These are phyloP conservation scores for Meripilus lineatus DNA, from an alignment of 1,284 basidiomycete genomes.

Conservation along the genomic window DNA sequence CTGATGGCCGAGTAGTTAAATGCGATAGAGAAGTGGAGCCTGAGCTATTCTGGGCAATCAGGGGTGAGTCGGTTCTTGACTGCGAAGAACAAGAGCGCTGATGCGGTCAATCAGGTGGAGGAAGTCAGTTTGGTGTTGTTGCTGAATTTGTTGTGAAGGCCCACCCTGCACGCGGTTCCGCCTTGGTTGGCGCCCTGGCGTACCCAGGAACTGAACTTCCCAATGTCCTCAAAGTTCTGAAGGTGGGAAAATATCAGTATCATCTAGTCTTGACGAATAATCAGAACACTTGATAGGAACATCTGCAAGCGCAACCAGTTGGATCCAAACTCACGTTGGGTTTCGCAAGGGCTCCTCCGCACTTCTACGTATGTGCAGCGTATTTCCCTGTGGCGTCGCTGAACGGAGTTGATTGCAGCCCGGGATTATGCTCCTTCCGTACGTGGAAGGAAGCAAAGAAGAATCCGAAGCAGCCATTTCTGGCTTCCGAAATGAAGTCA, in stretches of 20 bases:
- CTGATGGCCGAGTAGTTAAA: constrained; percentile 29
- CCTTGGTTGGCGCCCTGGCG: constrained; percentile 17
- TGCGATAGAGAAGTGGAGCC: constrained; percentile 25
- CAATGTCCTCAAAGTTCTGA: constrained; percentile 12
- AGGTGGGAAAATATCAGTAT: constrained; percentile 4
- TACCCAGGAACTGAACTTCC: constrained; percentile 14
- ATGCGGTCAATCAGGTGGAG: constrained; percentile 30
- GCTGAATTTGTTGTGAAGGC: constrained; percentile 36
- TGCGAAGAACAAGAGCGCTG: neutral
- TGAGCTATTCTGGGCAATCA: constrained; percentile 37
- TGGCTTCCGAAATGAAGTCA: constrained; percentile 16
- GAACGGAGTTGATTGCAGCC: constrained; percentile 15
- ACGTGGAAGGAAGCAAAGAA: constrained; percentile 21
- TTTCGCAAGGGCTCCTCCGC: constrained; percentile 19
- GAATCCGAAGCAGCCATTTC: constrained; percentile 24
- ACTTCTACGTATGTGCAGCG: constrained; percentile 16
- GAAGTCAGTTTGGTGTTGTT: constrained; percentile 44
- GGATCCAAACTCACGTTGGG: constrained; percentile 15
- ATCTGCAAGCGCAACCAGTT: constrained; percentile 9
- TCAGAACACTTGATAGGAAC: constrained; percentile 10
- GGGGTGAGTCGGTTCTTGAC: constrained; percentile 14
- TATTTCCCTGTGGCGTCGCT: neutral
- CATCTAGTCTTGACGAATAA: neutral
- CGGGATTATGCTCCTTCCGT: constrained; percentile 18
- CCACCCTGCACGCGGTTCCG: constrained; percentile 21